These are phyloP conservation scores for Cutaneotrichosporon dermatis DNA, from an alignment of 1,284 basidiomycete species.

Conservation along the genomic window DNA sequence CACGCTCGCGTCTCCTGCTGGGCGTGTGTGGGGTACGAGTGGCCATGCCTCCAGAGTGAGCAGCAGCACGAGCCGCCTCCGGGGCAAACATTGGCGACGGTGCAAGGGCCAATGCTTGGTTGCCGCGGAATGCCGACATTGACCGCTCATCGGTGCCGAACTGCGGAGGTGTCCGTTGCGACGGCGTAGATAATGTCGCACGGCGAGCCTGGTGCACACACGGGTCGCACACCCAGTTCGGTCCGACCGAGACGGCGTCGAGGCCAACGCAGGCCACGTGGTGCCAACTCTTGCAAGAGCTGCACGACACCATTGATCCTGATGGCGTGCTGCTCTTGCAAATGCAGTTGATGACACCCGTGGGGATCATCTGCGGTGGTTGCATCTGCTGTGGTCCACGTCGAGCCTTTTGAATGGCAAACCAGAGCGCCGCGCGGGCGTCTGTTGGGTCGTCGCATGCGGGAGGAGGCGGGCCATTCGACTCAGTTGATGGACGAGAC, in stretches of 20 bases:
- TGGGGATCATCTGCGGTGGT: conserved; percentile 10
- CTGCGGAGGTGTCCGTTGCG: conserved; percentile 8
- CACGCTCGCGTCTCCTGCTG: conserved; percentile 25
- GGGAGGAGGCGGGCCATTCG: background rate
- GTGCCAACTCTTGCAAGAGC: conserved; percentile 40
- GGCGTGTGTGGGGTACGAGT: conserved; percentile 23
- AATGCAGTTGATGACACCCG: conserved; percentile 33
- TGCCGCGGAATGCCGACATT: conserved; percentile 32
- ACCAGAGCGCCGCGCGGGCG: conserved; percentile 16
- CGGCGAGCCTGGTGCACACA: conserved; percentile 27
- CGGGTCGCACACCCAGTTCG: conserved; percentile 37
- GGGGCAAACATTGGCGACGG: conserved; percentile 42
- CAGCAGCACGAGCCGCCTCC: conserved; percentile 14
- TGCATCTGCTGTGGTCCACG: background rate
- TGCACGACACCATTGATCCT: conserved; percentile 35
- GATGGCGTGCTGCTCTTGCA: conserved; percentile 28
- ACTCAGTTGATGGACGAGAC: background rate
- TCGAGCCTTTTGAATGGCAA: conserved; percentile 8
- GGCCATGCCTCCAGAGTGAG: conserved; percentile 26
- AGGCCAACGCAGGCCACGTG: conserved; percentile 39
- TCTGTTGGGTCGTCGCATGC: conserved; percentile 12
- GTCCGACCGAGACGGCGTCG: conserved; percentile 26
- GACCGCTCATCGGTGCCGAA: conserved; percentile 30
- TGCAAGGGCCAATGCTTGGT: conserved; percentile 40
- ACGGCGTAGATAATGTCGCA: conserved; percentile 29